Evolutionary conservation across 495 filamentous ascomycete genomes (phyloP).

Genomic region (Penicillium antarcticum): DNA sequence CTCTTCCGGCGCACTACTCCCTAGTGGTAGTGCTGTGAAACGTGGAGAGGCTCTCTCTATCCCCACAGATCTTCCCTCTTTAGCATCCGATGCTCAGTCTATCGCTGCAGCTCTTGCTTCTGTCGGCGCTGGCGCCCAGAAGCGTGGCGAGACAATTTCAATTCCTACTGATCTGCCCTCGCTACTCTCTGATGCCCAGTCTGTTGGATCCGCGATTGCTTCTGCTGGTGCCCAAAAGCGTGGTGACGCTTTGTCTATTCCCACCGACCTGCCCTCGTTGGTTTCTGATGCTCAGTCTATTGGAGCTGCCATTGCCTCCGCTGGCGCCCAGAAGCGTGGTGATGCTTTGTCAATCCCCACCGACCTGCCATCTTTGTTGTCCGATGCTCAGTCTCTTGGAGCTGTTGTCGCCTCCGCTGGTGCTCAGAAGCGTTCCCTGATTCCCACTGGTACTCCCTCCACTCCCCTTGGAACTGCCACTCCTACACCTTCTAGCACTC

Average conservation of each 20-base stretch:
- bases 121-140: constrained; percentile 4
- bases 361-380: constrained; percentile 5
- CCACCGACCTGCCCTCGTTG: constrained; percentile 12
- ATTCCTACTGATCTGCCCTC: constrained; percentile 8
- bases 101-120: constrained; percentile 2
- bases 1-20: neutral
- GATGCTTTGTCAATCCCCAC: constrained; percentile 7
- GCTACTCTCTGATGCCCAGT: constrained; percentile 8
- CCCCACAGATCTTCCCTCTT: constrained; percentile 5
- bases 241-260: constrained; percentile 9
- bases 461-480: neutral
- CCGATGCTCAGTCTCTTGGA: constrained; percentile 6
- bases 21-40: neutral
- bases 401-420: constrained; percentile 7
- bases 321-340: constrained; percentile 11
- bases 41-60: neutral
- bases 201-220: neutral
- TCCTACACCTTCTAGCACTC: neutral
- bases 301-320: constrained; percentile 7
- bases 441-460: neutral
- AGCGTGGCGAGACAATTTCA: neutral
- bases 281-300: constrained; percentile 9
- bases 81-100: constrained; percentile 3
- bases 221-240: constrained; percentile 10
- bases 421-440: constrained; percentile 7